Conservation (phyloP, 225 moss, liverwort and hornwort species). For the Bryoerythrophyllum caledonicum region DNA sequence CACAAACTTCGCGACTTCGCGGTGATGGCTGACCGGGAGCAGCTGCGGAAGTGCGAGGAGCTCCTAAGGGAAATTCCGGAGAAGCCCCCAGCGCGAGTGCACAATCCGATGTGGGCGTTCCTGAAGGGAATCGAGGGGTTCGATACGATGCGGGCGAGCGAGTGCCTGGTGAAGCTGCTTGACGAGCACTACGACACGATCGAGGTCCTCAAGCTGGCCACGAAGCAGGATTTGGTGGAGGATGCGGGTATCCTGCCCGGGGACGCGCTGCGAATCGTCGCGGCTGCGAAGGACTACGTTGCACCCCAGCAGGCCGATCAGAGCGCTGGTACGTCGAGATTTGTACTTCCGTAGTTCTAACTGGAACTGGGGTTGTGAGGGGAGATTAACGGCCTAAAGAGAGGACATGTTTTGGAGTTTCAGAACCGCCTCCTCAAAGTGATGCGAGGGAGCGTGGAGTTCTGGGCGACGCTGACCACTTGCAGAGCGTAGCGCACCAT, state of each 20-base stretch:
- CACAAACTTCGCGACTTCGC: conserved; percentile 4
- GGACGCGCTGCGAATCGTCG: conserved; percentile 34
- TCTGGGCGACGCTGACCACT: background rate
- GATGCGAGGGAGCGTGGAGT: conserved; percentile 1
- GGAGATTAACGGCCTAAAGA: background rate
- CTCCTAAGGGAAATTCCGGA: conserved; percentile 3
- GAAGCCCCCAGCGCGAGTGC: background rate
- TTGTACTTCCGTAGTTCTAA: background rate
- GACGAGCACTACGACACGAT: conserved; percentile 36
- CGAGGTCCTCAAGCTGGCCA: conserved; percentile 33
- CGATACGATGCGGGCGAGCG: conserved; percentile 24
- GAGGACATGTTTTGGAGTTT: conserved; percentile 12
- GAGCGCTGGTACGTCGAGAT: conserved; percentile 18
- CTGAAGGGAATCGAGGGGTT: conserved; percentile 35
- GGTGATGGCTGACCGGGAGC: conserved; percentile 20
- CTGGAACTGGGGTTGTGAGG: conserved; percentile 1
- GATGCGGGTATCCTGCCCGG: conserved; percentile 38
- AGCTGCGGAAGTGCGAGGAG: conserved; percentile 32
- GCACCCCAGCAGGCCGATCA: conserved; percentile 2
- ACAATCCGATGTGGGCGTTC: conserved; percentile 16
- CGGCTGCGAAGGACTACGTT: conserved; percentile 20
- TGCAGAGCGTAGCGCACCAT: conserved; percentile 21
- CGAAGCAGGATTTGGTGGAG: conserved; percentile 37
- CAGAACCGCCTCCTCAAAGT: conserved; percentile 13
- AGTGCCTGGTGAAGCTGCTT: conserved; percentile 35